Conservation (phyloP, 192 early-diverging fungal genomes). For the Gonapodya prolifera region DNA sequence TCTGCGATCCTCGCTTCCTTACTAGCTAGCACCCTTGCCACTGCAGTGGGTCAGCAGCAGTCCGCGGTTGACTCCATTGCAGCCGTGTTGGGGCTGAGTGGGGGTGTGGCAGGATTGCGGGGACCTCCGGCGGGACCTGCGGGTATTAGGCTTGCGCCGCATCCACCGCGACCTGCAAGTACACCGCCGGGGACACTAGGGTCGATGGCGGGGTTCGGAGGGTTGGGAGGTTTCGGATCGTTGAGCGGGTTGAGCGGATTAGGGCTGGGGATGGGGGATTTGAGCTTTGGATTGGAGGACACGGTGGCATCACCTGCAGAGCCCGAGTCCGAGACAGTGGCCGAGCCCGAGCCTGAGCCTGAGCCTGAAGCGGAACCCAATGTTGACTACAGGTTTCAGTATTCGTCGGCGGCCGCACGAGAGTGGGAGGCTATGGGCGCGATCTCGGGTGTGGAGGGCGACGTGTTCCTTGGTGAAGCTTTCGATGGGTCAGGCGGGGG, state of each 20-base stretch:
- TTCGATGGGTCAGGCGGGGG: background rate
- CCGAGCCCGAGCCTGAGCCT: no score
- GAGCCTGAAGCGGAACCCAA: background rate
- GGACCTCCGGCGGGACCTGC: no score
- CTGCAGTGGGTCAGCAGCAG: background rate
- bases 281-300: background rate
- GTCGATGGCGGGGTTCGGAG: background rate
- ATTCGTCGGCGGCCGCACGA: background rate
- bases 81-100: background rate
- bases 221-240: background rate
- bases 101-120: background rate
- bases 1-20: background rate
- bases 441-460: background rate
- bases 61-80: background rate
- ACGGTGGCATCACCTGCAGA: background rate
- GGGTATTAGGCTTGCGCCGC: no score
- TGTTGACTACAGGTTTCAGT: background rate
- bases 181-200: background rate
- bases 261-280: background rate
- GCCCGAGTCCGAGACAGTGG: no score
- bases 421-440: background rate
- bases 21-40: background rate
- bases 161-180: no score
- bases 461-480: background rate
- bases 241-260: background rate